Base-by-base conservation (phyloP, 164 flowering plant genomes). In the Sedum album region DNA sequence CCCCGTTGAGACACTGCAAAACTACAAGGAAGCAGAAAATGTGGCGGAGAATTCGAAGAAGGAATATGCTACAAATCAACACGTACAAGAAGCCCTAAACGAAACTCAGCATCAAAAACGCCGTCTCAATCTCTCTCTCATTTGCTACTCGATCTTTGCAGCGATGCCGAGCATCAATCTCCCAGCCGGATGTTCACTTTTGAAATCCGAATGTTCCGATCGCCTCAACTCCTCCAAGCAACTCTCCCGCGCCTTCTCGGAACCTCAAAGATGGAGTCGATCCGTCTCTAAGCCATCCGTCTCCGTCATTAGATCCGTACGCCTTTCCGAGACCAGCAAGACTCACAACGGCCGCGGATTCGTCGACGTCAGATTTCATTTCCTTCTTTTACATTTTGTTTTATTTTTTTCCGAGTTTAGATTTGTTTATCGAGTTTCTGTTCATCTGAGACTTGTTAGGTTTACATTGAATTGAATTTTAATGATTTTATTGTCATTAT, bases 161-260 rank as follows among this genome's bases (percentile, higher is more conserved):
- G 60, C 23, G 28, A 55, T 55, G 60, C 31, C 60, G 60, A 55
- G 31, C 31, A 55, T 55, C 60, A 55, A 55, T 55, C 60, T 55
- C 60, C 60, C 60, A 15, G 60, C 60, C 60, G 60, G 60, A 55
- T 55, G 60, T 31, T 55, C 60, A 55, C 28, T 55, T 55, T 25
- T 25, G 17, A 55, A 55, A 55, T 55, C 60, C n/a, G 30, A 55
- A 8, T 30, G 31, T 25, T 25, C 60, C 60, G 60, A 55, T 13
- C 60, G 60, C 4, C 60, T 55, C 60, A 28, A 28, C 33, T 57
- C 62, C 30, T 53, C 60, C 60, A 53, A 53, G 10, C 60, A 53
- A 23, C 28, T 53, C 14, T 53, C 28, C 60, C 28, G 60, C 28
- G 28, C 60, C 60, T 53, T 53, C 60, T 21, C 60, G 14, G 14